Base-by-base conservation (phyloP, 2,329 filamentous ascomycete species). In the Diaporthe capsici region DNA sequence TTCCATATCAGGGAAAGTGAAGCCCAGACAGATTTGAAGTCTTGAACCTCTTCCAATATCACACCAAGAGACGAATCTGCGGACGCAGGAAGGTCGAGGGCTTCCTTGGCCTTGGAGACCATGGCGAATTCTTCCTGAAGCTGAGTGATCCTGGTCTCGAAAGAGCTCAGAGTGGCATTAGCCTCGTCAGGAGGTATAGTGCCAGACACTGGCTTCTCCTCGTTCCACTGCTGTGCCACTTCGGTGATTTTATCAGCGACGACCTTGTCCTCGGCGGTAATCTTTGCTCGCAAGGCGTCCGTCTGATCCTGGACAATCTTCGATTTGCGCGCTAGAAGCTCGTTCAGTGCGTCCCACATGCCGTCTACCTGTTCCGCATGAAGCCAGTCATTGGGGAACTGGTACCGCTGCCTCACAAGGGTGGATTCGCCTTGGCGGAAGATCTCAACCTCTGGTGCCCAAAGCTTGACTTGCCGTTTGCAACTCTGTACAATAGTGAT, bases 11-110 rank as follows among this genome's bases (percentile, higher is more conserved):
- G 98, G 34, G 95, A 96, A 68, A 99, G 87, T 67, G 94, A 96
- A 44, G 96, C 94, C 97, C 97, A 99, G 13, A 99, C 97, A 28
- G 96, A 98, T 85, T 98, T 98, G 87, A 99, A 99, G 84, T 99
- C 97, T 77, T 98, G 95, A 3, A 99, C 95, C 85, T 99, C 97
- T 83, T 98, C 96, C 22, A 98, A 88, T 12, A 98, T 94, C 37
- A 93, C 91, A n/a, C 91, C 89, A 31, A 99, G 91, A n/a, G 93
- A 92, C 71, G 94, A 94, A 79, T 98, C 95, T 0, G 93, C 88
- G 73, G 92, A 94, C 3, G 94, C 90, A 4, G 96, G 94, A 57
- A 99, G 90, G 82, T 98, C 95, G 57, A 99, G 92, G 5, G 97
- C 97, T 84, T 99, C 97, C 85, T 98, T 99, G 3, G 97, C 97